Evolutionary conservation across 805 yeast species (phyloP), one percentile per base, ranked within the genome.

Genomic region (Wickerhamiella sergipiensis): DNA sequence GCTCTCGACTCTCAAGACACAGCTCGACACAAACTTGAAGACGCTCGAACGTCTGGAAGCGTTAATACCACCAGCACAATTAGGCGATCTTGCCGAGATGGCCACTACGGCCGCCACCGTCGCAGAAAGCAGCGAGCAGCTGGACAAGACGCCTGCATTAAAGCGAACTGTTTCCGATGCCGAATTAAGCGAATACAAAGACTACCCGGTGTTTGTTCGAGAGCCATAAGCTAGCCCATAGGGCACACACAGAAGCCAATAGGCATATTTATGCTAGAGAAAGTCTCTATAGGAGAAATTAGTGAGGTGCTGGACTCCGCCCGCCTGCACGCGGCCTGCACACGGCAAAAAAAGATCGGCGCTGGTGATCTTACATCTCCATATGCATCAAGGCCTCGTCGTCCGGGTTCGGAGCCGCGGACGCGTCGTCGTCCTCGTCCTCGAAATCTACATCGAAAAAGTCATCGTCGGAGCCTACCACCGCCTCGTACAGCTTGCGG

Each of bases 391-490:
- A 57, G 51, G 57, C 63, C 40, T 61, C 64, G 44, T 55, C 57
- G 23, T 70, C 74, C 66, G 67, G 64, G 48, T 67, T 71, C 53
- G 64, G 67, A 19, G 58, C 56, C 15, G 50, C 55, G 9, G 56
- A 54, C 8, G 57, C 53, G 18, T 51, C 69, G 22, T 66, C 70
- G 49, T 67, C 71, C 29, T 71, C 76, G 64, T 90, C 97, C 67
- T 90, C 97, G 63, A 90, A 90, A 67, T 90, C 97, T 43, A 90
- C 85, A 65, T 87, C 95, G 63, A 90, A 90, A 69, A 92, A 92
- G 67, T 90, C 97, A 60, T 90, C 97, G 63, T 85, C 92, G 1
- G 95, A 78, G 9, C 97, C 97, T 10, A 92, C 94, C 55, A 90
- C 81, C 51, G 75, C 73, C 54, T 78, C 80, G 64, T 86, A 90